Base-by-base conservation (phyloP, 768 basidiomycete species). In the Amanita rubescens region DNA sequence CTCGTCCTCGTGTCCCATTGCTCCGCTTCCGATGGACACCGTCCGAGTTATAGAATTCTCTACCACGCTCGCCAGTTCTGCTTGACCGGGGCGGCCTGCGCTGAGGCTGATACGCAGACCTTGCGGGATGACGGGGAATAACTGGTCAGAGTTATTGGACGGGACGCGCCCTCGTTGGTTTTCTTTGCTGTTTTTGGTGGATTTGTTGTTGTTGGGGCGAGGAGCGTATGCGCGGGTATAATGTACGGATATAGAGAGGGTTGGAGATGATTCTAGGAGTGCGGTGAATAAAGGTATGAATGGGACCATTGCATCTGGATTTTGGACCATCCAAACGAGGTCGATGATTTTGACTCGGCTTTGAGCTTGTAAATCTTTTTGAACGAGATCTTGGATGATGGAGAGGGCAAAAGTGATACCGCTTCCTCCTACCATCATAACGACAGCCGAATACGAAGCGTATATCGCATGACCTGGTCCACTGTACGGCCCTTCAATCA, bases 331-430 rank as follows among this genome's bases (percentile, higher is more conserved):
- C 90, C 90, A 92, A 8, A 88, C 69, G 33, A 92, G 69, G 46
- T 85, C 81, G 55, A 90, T 76, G 9, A 73, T 62, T 55, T 81
- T 78, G 12, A 79, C 71, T 42, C 82, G 74, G 46, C 79, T 79
- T 25, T 69, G 67, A 8, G 80, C 77, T 14, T 67, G 66, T 0
- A 74, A 57, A 55, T 80, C 79, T 56, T 78, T 75, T 53, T 72
- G 67, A 27, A 90, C 74, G n/a, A 92, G 71, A 51, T 90, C 87
- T 54, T 85, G 77, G 5, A 85, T 75, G 2, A 77, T 68, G 10
- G 80, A 74, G 30, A 90, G 73, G 0, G 78, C 78, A 55, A 83
- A 88, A 0, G 87, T 81, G 61, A 92, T 85, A 1, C 90, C 90
- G 53, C 82, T 85, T 1, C 90, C 90, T 3, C 86, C 90, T 12